Conservation (phyloP, 805 yeast genomes). For the Saturnispora serradocipensis region DNA sequence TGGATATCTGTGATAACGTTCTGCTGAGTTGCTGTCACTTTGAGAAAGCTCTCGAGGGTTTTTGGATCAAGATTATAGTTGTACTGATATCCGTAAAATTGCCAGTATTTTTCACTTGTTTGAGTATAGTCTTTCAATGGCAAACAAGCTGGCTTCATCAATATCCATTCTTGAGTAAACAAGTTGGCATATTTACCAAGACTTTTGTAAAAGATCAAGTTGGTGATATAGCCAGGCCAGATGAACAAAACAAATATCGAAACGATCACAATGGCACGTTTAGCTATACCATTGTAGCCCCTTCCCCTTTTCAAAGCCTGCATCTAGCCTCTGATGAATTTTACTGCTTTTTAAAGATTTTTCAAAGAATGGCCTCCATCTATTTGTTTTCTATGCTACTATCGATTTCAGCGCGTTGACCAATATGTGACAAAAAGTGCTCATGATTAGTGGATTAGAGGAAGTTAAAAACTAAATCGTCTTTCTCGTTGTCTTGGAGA, state of each 20-base stretch:
- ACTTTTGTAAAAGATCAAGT: slow-evolving; percentile 2
- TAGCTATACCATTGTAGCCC: not conserved
- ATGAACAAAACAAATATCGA: not conserved
- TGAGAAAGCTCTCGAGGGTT: slow-evolving; percentile 17
- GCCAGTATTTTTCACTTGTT: slow-evolving; percentile 21
- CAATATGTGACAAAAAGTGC: not conserved
- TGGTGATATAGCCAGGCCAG: slow-evolving; percentile 6
- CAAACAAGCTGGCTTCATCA: slow-evolving; percentile 18
- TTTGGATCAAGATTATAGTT: slow-evolving; percentile 15
- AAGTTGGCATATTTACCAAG: slow-evolving; percentile 1
- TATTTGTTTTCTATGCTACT: not conserved
- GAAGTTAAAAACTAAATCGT: not conserved
- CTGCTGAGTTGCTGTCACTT: slow-evolving; percentile 19
- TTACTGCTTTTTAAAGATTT: not conserved
- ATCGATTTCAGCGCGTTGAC: not conserved
- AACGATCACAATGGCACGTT: not conserved
- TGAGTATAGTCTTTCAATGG: slow-evolving; percentile 19
- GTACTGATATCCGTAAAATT: slow-evolving; percentile 25
- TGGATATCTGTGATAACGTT: slow-evolving; percentile 19
- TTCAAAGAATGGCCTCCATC: not conserved
- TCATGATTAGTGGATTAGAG: not conserved
- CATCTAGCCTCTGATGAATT: not conserved
- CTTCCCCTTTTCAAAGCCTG: not conserved
- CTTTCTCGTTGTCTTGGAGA: not conserved
- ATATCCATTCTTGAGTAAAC: slow-evolving; percentile 1